Evolutionary conservation across 2,329 filamentous ascomycete genomes (phyloP), one percentile per base, ranked within the genome.

Genomic region (Hypoxylon sp.): DNA sequence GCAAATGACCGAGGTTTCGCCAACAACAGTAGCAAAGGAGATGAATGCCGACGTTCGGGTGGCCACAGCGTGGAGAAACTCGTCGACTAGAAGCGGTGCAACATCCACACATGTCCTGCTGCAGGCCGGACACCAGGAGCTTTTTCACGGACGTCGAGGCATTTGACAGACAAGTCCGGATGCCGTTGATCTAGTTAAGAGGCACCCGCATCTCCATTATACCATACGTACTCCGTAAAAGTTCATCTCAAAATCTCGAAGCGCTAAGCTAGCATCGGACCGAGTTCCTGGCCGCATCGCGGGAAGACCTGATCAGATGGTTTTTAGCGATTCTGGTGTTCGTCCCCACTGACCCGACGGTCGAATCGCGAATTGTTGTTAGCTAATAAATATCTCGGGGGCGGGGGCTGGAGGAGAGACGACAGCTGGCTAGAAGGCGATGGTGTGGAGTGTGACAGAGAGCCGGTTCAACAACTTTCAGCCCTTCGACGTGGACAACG

Each of bases 1-100:
- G 60, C 53, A 62, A 37, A 53, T 6, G 27, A 24, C 46, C 61
- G 55, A 59, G 54, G 13, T 39, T 59, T 39, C 29, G 44, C 37
- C 48, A 58, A 52, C 37, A 37, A 32, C 39, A 39, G 50, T 39
- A 62, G 61, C 31, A 52, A 56, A 44, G 54, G 37, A 54, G 37
- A 24, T 13, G 37, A 63, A 48, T 63, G 62, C 61, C 65, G 65
- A 65, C 58, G 29, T 60, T 61, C 65, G 68, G 68, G 47, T 64
- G 42, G 51, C 55, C 19, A 42, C 68, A 70, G 54, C 39, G 56
- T 65, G 65, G 64, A 62, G 62, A 68, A 62, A 53, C 52, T 62
- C 57, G 27, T 52, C 63, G 58, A 65, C 48, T 62, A 37, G 37
- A 65, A 58, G 56, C 47, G 65, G 61, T 65, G 65, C 51, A 65